Conservation (phyloP, 2,329 filamentous ascomycete genomes). For the Neoscytalidium dimidiatum region DNA sequence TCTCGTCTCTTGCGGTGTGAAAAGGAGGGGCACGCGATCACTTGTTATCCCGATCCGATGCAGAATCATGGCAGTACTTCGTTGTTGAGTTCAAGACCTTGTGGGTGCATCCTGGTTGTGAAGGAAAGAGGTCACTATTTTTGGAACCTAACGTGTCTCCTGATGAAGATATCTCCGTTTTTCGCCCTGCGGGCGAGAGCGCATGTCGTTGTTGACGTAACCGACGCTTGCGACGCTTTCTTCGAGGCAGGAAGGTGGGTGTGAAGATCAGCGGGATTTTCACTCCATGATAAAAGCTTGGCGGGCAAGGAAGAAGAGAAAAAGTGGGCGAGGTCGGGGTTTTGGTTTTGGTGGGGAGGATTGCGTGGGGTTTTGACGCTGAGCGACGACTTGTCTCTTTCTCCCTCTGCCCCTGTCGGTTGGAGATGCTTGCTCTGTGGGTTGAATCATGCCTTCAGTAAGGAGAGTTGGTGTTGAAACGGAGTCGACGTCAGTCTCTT, state of each 20-base stretch:
- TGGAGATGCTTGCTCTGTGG: background rate
- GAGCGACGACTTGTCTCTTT: background rate
- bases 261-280: background rate
- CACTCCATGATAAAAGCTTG: conserved; percentile 27
- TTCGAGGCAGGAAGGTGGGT: background rate
- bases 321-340: conserved; percentile 37
- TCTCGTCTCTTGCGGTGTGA: no score
- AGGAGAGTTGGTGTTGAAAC: background rate
- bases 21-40: no score
- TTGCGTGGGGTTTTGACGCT: conserved; percentile 11
- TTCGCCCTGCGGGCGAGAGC: background rate
- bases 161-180: conserved; percentile 1
- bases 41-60: no score
- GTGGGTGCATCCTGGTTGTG: no score
- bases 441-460: background rate
- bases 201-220: background rate
- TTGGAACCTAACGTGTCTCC: no score
- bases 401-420: background rate
- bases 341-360: conserved; percentile 36
- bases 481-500: background rate
- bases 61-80: no score
- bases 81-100: no score
- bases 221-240: background rate
- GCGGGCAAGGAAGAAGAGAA: conserved; percentile 36
- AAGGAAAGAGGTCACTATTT: no score